These are phyloP conservation scores for Ogataea paraovalis DNA, from an alignment of 805 yeast genomes.

Conservation along the genomic window DNA sequence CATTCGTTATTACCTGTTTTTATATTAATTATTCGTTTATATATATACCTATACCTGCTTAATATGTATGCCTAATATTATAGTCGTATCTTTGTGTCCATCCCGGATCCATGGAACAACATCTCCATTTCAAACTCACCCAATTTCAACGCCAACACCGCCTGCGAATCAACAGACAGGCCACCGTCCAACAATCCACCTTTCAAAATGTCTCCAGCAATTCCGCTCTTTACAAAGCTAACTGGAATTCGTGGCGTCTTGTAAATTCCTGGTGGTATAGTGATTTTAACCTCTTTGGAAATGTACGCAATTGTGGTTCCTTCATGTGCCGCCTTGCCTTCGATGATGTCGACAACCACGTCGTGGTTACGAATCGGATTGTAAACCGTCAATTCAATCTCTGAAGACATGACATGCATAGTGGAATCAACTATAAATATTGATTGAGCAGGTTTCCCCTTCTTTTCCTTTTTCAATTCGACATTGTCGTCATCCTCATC, in stretches of 20 bases:
- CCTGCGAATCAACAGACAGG: constrained; percentile 42
- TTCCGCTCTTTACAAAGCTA: constrained; percentile 37
- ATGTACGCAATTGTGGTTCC: constrained; percentile 45
- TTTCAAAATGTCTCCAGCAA: constrained; percentile 46
- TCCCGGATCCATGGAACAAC: constrained; percentile 42
- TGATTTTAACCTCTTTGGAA: constrained; percentile 36
- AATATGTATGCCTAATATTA: constrained; percentile 1
- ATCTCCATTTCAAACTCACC: constrained; percentile 39
- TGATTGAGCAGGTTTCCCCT: constrained; percentile 22
- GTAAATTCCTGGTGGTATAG: constrained; percentile 50
- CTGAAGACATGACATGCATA: constrained; percentile 52
- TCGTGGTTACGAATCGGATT: constrained; percentile 52
- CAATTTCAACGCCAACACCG: constrained; percentile 38
- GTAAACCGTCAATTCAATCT: constrained; percentile 48
- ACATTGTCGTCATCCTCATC: constrained; percentile 3
- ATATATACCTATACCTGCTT: background rate
- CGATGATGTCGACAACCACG: constrained; percentile 36
- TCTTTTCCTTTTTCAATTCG: too few relatives aligned
- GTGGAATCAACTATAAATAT: constrained; percentile 44
- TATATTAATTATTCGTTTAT: background rate
- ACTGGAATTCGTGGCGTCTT: constrained; percentile 49
- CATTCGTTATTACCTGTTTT: background rate
- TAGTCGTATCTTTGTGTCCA: constrained; percentile 37
- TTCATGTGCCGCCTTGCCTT: constrained; percentile 46
- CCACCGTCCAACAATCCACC: constrained; percentile 46